Evolutionary conservation across 306 rosid species (phyloP), one percentile per base, ranked within the genome.

Genomic region (Alnus glutinosa): DNA sequence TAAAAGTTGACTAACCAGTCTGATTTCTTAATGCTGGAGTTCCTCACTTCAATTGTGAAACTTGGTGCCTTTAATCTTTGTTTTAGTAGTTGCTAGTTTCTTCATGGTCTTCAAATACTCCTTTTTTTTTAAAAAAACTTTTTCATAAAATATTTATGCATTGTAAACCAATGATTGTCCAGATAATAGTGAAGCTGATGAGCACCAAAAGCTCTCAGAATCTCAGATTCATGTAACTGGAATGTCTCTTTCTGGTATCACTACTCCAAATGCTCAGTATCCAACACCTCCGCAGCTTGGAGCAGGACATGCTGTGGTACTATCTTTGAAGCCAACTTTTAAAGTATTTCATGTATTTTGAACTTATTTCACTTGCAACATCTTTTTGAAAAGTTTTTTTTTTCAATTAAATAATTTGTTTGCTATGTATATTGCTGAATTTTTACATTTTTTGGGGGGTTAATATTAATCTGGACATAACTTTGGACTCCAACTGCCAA

Each of bases 251-350:
- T 77, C 90, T 49, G 86, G 81, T 61, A 78, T 82, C 44, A 82
- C 84, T 78, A 57, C 85, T 55, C 89, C 86, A 80, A 82, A 77
- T 81, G 86, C 83, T 81, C 98, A 74, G 83, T 90, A 92, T 87
- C 83, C 79, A 82, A 54, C 85, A 57, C 90, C 93, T 87, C 79
- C 94, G 0, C 97, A 87, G 77, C 81, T 87, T 82, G 98, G 98
- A 83, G 78, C 93, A 59, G 97, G 86, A 50, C 92, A 82, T 77
- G 78, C 98, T 76, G 61, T 94, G 98, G 98, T 94, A 87, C 80
- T 55, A 77, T 72, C 77, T 82, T 68, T 4, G 54, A 85, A 66
- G 82, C 81, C 30, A 42, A 67, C n/a, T 39, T 39, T n/a, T 67
- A 44, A 16, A 39, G 30, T 37, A n/a, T 67, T 34, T 34, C 32